A percentile compares a stretch with the other conserved stretches of the same genome.
phyloP scores from a whole-genome alignment of 495 filamentous ascomycete species.

The Bacidia rubella region DNA sequence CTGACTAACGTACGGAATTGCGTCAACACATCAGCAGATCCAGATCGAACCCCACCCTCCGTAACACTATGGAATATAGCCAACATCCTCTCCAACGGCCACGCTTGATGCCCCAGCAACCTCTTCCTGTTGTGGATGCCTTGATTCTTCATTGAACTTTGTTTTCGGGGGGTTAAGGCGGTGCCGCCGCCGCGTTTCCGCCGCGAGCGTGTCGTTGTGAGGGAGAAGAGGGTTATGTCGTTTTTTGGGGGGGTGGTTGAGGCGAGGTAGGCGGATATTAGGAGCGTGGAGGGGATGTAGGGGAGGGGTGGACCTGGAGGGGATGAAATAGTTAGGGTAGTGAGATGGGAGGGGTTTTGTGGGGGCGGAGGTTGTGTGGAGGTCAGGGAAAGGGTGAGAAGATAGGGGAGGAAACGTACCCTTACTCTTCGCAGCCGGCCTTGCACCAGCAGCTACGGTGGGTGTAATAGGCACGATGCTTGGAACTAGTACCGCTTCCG shows the following conservation, averaged over 20 bases:
- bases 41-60: conserved; percentile 42
- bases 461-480: conserved; percentile 52
- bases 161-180: conserved; percentile 24
- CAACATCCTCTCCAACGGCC: conserved; percentile 73
- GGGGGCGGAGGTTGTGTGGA: conserved; percentile 22
- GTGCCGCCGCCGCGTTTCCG: conserved; percentile 29
- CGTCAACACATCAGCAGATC: conserved; percentile 44
- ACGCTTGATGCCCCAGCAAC: conserved; percentile 43
- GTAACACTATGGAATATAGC: conserved; percentile 76
- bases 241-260: conserved; percentile 71
- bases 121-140: conserved; percentile 16
- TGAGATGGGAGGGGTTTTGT: conserved; percentile 11
- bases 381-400: too few species aligned
- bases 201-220: conserved; percentile 48
- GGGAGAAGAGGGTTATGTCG: conserved; percentile 76
- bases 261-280: conserved; percentile 81
- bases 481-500: conserved; percentile 57
- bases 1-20: conserved; percentile 72
- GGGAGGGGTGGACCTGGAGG: conserved; percentile 39
- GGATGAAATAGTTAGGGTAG: conserved; percentile 20
- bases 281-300: conserved; percentile 66
- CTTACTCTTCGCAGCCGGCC: background rate
- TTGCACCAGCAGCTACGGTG: conserved; percentile 21
- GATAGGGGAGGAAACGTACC: conserved; percentile 15
- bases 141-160: conserved; percentile 44